Evolutionary conservation across 768 basidiomycete genomes (phyloP), one percentile per base, ranked within the genome.

Genomic region (Xanthoconium stramineum): DNA sequence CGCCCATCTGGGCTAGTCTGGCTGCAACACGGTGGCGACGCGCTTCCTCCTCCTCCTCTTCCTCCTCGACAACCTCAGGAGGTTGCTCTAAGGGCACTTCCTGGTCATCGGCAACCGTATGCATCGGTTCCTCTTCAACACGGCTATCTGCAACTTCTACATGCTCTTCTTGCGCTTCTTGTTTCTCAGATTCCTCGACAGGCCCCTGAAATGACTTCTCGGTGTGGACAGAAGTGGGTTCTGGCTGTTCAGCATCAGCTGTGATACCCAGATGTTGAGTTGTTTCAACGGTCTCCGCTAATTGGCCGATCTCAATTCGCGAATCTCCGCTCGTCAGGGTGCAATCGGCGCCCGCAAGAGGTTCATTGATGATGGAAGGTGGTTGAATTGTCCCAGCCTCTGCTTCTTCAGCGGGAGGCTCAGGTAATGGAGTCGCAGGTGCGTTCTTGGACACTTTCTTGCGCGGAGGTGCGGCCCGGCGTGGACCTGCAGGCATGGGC

Each of bases 401-500:
- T 28, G 49, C 57, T 24, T 61, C 61, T 15, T 65, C 61, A 0
- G 57, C 36, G 11, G 74, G 70, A 40, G 61, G 70, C 38, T 72
- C 67, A 5, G 70, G 54, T 38, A 69, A 60, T 19, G 59, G 54
- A 20, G 53, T 12, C 2, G 78, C 71, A 12, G 78, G 71, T n/a
- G 76, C 73, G 1, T 82, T 78, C 68, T 83, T 86, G 46, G 74
- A 74, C 6, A 77, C 65, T 64, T 88, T 88, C 72, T 79, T 84
- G 40, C 90, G 77, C 10, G 91, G 91, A 47, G 88, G 89, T 4
- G 79, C 90, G 28, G 88, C 80, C 6, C 91, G 81, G 43, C 87
- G 83, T 42, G 91, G 90, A 17, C 76, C 85, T 14, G 82, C 80
- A 14, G 90, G 89, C 5, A 89, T 76, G 20, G 90, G 89, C 85